phyloP scores from a whole-genome alignment of 2,329 filamentous ascomycete species.

The Cladosporium cucumerinum region DNA sequence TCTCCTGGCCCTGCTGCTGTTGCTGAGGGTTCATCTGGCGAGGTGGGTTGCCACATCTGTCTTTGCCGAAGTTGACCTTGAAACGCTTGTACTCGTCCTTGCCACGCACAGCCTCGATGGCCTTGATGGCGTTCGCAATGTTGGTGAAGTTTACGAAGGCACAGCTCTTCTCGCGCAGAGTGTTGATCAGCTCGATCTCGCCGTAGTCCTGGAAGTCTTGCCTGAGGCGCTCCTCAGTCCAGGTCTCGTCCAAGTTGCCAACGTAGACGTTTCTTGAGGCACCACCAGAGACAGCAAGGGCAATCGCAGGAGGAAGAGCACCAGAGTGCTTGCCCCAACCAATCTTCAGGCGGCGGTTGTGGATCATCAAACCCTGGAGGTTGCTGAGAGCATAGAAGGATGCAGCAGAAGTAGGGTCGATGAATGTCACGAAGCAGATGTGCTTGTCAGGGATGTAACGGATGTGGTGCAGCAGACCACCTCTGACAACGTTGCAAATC shows the following conservation, averaged over 20 bases:
- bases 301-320: slow-evolving; percentile 90
- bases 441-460: slow-evolving; percentile 99
- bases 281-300: slow-evolving; percentile 90
- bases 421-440: slow-evolving; percentile 99
- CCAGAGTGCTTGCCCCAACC: slow-evolving; percentile 99
- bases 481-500: slow-evolving; percentile 97
- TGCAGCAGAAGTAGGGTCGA: slow-evolving; percentile 94
- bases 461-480: slow-evolving; percentile 93
- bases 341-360: slow-evolving; percentile 96
- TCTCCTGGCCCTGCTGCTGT: slow-evolving; percentile 60
- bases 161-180: slow-evolving; percentile 96
- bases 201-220: slow-evolving; percentile 97
- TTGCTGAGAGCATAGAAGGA: slow-evolving; percentile 98
- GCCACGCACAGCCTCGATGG: slow-evolving; percentile 90
- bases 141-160: slow-evolving; percentile 99
- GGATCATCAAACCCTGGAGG: slow-evolving; percentile 96
- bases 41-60: slow-evolving; percentile 93
- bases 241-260: slow-evolving; percentile 93
- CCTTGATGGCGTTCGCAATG: slow-evolving; percentile 99
- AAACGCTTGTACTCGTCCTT: slow-evolving; percentile 97
- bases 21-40: slow-evolving; percentile 69
- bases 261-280: slow-evolving; percentile 99
- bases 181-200: slow-evolving; percentile 96
- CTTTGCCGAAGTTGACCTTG: slow-evolving; percentile 99
- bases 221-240: slow-evolving; percentile 91